These are phyloP conservation scores for Zygosaccharomyces rouxii DNA, from an alignment of 805 yeast genomes.

Conservation along the genomic window DNA sequence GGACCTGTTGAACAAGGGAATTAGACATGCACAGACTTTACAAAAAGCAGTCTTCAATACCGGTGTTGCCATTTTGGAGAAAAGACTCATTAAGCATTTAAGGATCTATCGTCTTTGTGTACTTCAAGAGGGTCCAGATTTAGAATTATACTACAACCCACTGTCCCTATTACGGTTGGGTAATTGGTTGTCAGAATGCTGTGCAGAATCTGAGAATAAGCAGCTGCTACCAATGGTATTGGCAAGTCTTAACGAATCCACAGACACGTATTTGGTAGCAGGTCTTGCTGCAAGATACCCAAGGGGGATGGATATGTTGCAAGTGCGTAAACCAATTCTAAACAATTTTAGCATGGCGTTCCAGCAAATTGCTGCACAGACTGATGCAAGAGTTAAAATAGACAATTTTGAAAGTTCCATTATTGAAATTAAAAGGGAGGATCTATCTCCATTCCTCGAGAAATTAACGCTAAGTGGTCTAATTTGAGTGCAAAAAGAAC, in stretches of 20 bases:
- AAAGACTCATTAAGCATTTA: conserved; percentile 71
- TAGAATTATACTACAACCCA: conserved; percentile 77
- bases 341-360: conserved; percentile 90
- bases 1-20: conserved; percentile 44
- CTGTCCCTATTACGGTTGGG: conserved; percentile 79
- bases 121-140: conserved; percentile 81
- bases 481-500: conserved; percentile 25
- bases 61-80: conserved; percentile 85
- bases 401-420: conserved; percentile 95
- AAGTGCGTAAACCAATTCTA: conserved; percentile 44
- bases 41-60: conserved; percentile 83
- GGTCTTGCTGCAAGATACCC: conserved; percentile 86
- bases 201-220: conserved; percentile 68
- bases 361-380: conserved; percentile 75
- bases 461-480: conserved; percentile 71
- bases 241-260: conserved; percentile 69
- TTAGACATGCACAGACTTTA: conserved; percentile 75
- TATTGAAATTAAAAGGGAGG: conserved; percentile 84
- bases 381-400: conserved; percentile 84
- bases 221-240: conserved; percentile 74
- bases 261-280: conserved; percentile 78
- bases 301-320: conserved; percentile 37
- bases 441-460: conserved; percentile 82
- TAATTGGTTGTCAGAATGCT: conserved; percentile 84
- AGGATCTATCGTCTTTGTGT: conserved; percentile 82